Conservation (phyloP, 768 basidiomycete genomes). For the Leccinum subgranulosum region DNA sequence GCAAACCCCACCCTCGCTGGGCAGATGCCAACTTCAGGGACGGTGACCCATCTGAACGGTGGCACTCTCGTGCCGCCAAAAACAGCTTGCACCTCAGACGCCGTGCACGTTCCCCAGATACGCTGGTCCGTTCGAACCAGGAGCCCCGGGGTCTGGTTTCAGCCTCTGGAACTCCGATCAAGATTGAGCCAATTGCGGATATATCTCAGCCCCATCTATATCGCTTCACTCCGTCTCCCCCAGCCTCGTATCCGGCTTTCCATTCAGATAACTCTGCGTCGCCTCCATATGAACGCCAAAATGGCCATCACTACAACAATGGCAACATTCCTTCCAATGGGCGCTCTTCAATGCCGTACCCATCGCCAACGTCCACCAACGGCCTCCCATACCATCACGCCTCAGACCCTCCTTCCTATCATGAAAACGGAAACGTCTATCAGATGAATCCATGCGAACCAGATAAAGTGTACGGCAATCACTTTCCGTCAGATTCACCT, state of each 20-base stretch:
- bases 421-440: conserved; percentile 36
- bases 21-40: conserved; percentile 76
- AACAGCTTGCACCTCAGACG: conserved; percentile 48
- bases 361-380: conserved; percentile 33
- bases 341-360: conserved; percentile 32
- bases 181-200: conserved; percentile 59
- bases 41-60: conserved; percentile 78
- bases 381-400: conserved; percentile 34
- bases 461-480: conserved; percentile 33
- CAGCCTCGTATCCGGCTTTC: conserved; percentile 52
- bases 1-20: conserved; percentile 87
- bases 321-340: conserved; percentile 28
- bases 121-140: conserved; percentile 31
- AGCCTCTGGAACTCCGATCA: conserved; percentile 58
- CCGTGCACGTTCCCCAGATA: conserved; percentile 36
- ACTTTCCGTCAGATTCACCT: conserved; percentile 31
- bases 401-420: conserved; percentile 31
- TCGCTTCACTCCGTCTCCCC: conserved; percentile 66
- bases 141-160: conserved; percentile 40
- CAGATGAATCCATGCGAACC: conserved; percentile 34
- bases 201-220: conserved; percentile 52
- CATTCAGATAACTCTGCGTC: conserved; percentile 41
- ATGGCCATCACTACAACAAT: conserved; percentile 32
- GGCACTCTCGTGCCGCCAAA: conserved; percentile 81
- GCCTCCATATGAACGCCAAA: conserved; percentile 34